Evolutionary conservation across 208 protist genomes (phyloP).

Genomic region (Novymonas esmeraldas): DNA sequence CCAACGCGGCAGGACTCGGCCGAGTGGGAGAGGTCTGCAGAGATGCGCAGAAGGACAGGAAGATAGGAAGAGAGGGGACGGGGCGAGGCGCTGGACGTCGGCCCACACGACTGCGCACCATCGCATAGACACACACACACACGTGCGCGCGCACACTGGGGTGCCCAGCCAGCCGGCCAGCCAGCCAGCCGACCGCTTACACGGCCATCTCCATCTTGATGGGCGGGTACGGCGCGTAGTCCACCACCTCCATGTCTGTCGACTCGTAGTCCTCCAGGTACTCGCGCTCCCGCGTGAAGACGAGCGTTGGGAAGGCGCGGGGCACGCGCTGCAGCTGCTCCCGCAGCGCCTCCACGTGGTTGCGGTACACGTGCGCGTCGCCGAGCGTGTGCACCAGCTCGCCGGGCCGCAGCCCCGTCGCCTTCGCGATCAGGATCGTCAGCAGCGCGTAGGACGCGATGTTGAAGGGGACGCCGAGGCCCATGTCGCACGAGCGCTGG

Average conservation of each 20-base stretch:
- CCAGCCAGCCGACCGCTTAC: conserved; percentile 32
- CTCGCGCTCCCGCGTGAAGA: conserved; percentile 68
- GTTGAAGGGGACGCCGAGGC: conserved; percentile 99
- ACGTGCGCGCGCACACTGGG: not conserved
- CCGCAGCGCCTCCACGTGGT: conserved; percentile 97
- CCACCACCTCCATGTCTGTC: conserved; percentile 94
- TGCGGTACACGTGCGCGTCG: conserved; percentile 98
- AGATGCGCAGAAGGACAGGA: too few relatives aligned
- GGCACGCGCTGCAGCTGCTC: conserved; percentile 93
- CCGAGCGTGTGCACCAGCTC: conserved; percentile 98
- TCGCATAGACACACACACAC: conserved; percentile 2
- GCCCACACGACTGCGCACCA: not conserved
- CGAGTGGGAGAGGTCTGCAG: too few relatives aligned
- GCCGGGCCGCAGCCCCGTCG: conserved; percentile 94
- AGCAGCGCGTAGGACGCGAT: conserved; percentile 98
- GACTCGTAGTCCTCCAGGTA: conserved; percentile 94
- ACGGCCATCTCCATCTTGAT: conserved; percentile 99
- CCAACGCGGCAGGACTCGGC: too few relatives aligned
- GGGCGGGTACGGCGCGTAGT: conserved; percentile 94
- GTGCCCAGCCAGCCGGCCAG: too few relatives aligned
- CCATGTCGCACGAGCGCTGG: conserved; percentile 96
- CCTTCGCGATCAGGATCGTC: conserved; percentile 93
- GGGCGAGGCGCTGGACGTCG: not conserved
- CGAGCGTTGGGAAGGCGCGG: conserved; percentile 92
- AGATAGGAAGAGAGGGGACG: not conserved